Conservation (phyloP, 164 flowering plant genomes). For the Piper betle region DNA sequence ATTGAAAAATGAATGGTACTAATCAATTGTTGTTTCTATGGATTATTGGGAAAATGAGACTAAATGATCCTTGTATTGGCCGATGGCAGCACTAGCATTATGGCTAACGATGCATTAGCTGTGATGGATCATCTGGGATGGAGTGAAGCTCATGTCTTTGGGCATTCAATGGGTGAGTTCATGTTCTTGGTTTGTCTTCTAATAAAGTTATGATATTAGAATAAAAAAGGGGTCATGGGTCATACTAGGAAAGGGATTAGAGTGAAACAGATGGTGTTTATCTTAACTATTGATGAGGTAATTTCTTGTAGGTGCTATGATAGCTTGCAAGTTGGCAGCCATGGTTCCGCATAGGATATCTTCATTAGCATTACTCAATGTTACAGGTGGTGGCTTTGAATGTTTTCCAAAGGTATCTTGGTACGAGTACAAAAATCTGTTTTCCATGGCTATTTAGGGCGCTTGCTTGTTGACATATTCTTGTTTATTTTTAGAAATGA, state of each 20-base stretch:
- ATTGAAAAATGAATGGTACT: neutral
- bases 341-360: slow-evolving; percentile 69
- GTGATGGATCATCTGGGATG: slow-evolving; percentile 91
- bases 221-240: too few species aligned
- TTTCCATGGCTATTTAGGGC: neutral
- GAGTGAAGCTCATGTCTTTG: slow-evolving; percentile 78
- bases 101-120: slow-evolving; percentile 93
- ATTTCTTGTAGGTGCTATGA: slow-evolving; percentile 85
- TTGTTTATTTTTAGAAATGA: neutral
- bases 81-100: slow-evolving; percentile 56
- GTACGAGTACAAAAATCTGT: neutral
- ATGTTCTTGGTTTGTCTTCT: neutral
- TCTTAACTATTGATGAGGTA: too few species aligned
- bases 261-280: too few species aligned
- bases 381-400: slow-evolving; percentile 90
- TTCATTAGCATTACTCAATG: slow-evolving; percentile 84
- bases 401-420: slow-evolving; percentile 74
- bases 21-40: neutral
- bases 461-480: neutral
- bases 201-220: too few species aligned
- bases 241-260: too few species aligned
- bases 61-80: neutral
- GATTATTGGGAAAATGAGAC: neutral
- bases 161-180: slow-evolving; percentile 95
- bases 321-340: slow-evolving; percentile 84